Conservation (phyloP, 177 flowering plant species). For the Tripterygium wilfordii region DNA sequence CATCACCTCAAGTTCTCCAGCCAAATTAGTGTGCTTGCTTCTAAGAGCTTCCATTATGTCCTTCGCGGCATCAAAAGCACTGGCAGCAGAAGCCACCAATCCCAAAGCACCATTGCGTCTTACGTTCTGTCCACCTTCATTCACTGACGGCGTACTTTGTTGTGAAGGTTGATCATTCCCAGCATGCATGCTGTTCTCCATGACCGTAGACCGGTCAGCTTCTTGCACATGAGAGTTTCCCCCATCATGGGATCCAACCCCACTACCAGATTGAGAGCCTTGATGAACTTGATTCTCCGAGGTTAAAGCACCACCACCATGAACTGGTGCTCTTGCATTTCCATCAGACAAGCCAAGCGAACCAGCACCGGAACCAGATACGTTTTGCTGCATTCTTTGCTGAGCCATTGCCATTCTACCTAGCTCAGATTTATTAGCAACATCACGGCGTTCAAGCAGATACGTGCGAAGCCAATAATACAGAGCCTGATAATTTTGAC, state of each 20-base stretch:
- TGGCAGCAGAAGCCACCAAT: slow-evolving; percentile 71
- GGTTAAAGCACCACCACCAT: slow-evolving; percentile 29
- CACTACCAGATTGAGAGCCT: slow-evolving; percentile 49
- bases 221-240: slow-evolving; percentile 83
- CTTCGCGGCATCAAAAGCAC: slow-evolving; percentile 98
- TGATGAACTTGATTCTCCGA: slow-evolving; percentile 68
- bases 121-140: slow-evolving; percentile 62
- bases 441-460: slow-evolving; percentile 96
- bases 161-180: slow-evolving; percentile 64
- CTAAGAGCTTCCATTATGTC: slow-evolving; percentile 97
- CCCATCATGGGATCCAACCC: slow-evolving; percentile 67
- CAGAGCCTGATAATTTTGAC: slow-evolving; percentile 55
- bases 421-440: slow-evolving; percentile 81
- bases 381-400: slow-evolving; percentile 85
- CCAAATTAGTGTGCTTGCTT: slow-evolving; percentile 93
- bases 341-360: slow-evolving; percentile 58
- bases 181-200: slow-evolving; percentile 45
- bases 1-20: slow-evolving; percentile 94
- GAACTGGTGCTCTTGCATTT: slow-evolving; percentile 47
- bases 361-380: slow-evolving; percentile 36
- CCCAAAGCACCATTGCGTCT: slow-evolving; percentile 69
- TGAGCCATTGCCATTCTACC: slow-evolving; percentile 83
- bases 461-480: slow-evolving; percentile 99
- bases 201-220: slow-evolving; percentile 55
- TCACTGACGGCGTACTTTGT: slow-evolving; percentile 49